These are phyloP conservation scores for Pseudogymnoascus sp. DNA, from an alignment of 2,329 filamentous ascomycete genomes.

Conservation along the genomic window DNA sequence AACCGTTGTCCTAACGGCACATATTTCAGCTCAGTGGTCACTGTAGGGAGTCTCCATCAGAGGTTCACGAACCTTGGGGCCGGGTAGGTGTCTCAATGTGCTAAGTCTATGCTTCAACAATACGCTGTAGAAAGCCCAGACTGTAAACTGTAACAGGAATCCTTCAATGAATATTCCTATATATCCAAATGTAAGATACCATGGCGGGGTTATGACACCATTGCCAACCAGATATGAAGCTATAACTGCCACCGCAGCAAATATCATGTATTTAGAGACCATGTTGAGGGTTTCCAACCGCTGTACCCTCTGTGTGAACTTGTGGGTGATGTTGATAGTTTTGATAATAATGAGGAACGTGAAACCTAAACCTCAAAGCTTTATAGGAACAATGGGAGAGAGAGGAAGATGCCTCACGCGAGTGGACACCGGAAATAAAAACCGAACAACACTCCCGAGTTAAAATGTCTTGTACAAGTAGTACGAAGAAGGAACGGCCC, in stretches of 20 bases:
- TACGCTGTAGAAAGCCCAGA: slow-evolving; percentile 33
- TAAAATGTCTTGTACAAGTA: background rate
- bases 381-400: background rate
- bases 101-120: slow-evolving; percentile 51
- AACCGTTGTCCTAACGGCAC: slow-evolving; percentile 28
- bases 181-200: slow-evolving; percentile 16
- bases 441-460: background rate
- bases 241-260: background rate
- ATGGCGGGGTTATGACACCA: background rate
- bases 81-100: slow-evolving; percentile 48
- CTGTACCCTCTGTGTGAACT: background rate
- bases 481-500: background rate
- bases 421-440: background rate
- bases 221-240: background rate
- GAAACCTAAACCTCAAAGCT: background rate
- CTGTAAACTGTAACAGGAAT: slow-evolving; percentile 30
- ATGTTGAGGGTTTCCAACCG: background rate
- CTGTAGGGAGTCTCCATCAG: background rate
- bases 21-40: background rate
- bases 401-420: too few species aligned
- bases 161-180: slow-evolving; percentile 33
- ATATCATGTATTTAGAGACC: background rate
- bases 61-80: slow-evolving; percentile 35
- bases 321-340: background rate
- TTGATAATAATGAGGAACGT: background rate